phyloP scores from a whole-genome alignment of 306 rosid species.

The Vicia villosa region DNA sequence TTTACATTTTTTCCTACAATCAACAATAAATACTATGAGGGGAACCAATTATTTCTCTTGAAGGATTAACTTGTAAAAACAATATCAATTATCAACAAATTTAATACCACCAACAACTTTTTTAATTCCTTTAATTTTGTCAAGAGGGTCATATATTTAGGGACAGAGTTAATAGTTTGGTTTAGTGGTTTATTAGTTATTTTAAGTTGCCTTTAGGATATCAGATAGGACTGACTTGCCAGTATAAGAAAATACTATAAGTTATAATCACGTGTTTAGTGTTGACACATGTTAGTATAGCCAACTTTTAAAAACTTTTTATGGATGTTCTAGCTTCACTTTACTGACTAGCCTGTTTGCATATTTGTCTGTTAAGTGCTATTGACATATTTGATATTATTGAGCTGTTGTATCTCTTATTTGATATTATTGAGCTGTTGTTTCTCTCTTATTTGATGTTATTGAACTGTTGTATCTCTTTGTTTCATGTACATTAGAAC shows the following conservation, averaged over 20 bases:
- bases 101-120: no score
- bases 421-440: no score
- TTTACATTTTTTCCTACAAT: no score
- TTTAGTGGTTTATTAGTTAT: background rate
- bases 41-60: no score
- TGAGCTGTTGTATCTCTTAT: no score
- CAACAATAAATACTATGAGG: no score
- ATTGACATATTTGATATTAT: conserved; percentile 6
- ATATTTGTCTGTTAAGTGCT: conserved; percentile 14
- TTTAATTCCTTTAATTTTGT: no score
- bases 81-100: no score
- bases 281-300: conserved; percentile 14
- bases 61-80: no score
- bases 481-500: conserved; percentile 2
- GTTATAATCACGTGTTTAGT: background rate
- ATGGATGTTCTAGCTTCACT: conserved; percentile 12
- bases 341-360: background rate
- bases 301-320: background rate
- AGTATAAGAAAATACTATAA: conserved; percentile 1
- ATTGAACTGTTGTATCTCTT: conserved; percentile 20
- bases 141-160: no score
- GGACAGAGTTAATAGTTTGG: background rate
- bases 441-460: no score
- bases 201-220: conserved; percentile 1
- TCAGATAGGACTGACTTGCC: background rate